These are phyloP conservation scores for Ilyonectria sp. DNA, from an alignment of 2,329 filamentous ascomycete genomes.

Conservation along the genomic window DNA sequence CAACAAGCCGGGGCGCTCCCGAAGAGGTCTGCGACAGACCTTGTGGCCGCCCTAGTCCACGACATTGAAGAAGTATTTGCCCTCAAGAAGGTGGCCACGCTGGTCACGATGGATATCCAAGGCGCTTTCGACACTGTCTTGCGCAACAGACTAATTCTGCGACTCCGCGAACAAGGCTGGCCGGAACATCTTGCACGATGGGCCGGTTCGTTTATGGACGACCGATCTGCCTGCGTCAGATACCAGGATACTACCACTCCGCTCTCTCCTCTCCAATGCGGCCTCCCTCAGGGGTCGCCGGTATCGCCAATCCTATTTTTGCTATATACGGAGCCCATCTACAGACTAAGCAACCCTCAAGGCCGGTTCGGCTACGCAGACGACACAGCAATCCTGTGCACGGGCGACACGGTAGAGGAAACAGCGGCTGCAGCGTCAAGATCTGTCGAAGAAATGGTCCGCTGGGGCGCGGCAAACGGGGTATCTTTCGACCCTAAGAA, in stretches of 20 bases:
- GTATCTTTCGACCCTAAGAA: too few species aligned
- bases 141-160: conserved; percentile 34
- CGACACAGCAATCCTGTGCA: too few species aligned
- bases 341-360: too few species aligned
- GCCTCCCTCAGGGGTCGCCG: conserved; percentile 2
- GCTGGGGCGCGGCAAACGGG: too few species aligned
- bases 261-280: conserved; percentile 16
- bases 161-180: conserved; percentile 36
- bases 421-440: too few species aligned
- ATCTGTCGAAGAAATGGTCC: too few species aligned
- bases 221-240: conserved; percentile 10
- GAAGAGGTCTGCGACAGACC: conserved; percentile 31
- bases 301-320: too few species aligned
- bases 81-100: conserved; percentile 21
- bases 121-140: conserved; percentile 39
- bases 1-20: conserved; percentile 43
- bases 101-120: conserved; percentile 37
- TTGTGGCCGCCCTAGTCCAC: conserved; percentile 33
- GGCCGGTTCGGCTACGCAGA: too few species aligned
- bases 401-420: too few species aligned
- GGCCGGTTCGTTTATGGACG: conserved; percentile 33
- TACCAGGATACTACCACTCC: conserved; percentile 24
- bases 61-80: conserved; percentile 39
- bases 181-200: conserved; percentile 27
- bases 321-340: too few species aligned